Evolutionary conservation across 2,329 filamentous ascomycete genomes (phyloP).

Genomic region (Aspergillus sp.): DNA sequence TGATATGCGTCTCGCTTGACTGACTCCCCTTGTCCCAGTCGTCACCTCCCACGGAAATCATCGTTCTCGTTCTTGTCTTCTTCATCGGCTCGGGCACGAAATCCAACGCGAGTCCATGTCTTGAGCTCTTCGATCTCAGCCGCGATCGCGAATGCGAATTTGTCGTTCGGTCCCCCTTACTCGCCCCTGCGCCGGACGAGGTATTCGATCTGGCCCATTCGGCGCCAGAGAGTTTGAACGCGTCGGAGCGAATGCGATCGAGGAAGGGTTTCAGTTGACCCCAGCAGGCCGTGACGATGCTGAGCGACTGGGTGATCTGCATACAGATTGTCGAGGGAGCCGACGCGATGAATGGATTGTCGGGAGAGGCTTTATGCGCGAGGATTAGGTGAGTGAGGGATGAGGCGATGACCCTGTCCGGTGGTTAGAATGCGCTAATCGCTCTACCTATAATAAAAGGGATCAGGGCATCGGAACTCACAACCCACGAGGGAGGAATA

Average conservation of each 20-base stretch:
- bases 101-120: neutral
- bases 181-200: neutral
- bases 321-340: slow-evolving; percentile 18
- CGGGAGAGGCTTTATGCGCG: slow-evolving; percentile 1
- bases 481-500: slow-evolving; percentile 22
- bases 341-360: slow-evolving; percentile 16
- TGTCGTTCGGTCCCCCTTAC: neutral
- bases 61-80: slow-evolving; percentile 4
- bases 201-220: neutral
- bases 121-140: neutral
- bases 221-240: slow-evolving; percentile 12
- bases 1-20: slow-evolving; percentile 17
- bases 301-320: slow-evolving; percentile 19
- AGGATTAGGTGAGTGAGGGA: slow-evolving; percentile 13
- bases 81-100: neutral
- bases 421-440: neutral
- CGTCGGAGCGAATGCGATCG: slow-evolving; percentile 19
- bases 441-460: neutral
- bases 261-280: slow-evolving; percentile 24
- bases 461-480: slow-evolving; percentile 8
- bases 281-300: slow-evolving; percentile 26
- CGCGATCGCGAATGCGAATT: neutral
- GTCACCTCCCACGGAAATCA: neutral
- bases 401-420: slow-evolving; percentile 14
- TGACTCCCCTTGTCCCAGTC: slow-evolving; percentile 17